A percentile compares a stretch with the other conserved stretches of the same genome.
Conservation (phyloP, 441 rosid species). For the Hura crepitans region DNA sequence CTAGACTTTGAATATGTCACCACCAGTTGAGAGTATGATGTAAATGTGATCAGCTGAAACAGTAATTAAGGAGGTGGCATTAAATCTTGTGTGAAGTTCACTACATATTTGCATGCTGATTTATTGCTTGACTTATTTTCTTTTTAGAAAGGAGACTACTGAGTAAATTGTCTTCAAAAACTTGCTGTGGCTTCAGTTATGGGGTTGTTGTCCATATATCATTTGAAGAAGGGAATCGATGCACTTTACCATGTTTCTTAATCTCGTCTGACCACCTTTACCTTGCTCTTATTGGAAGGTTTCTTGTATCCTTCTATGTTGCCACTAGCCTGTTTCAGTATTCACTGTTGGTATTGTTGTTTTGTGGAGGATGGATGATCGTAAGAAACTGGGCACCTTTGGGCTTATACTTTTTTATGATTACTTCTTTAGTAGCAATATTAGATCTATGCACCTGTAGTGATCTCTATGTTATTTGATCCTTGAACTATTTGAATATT, state of each 20-base stretch:
- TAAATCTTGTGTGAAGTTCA: neutral
- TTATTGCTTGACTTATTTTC: neutral
- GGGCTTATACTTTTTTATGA: too few species aligned
- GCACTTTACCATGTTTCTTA: neutral
- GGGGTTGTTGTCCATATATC: neutral
- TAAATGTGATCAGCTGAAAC: conserved; percentile 1
- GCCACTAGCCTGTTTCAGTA: neutral
- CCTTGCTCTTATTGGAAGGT: neutral
- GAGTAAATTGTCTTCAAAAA: neutral
- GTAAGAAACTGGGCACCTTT: neutral
- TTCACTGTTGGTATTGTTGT: neutral
- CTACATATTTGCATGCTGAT: neutral
- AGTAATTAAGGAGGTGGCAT: neutral
- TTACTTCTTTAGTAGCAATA: neutral
- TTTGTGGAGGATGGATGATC: neutral
- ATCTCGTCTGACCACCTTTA: neutral
- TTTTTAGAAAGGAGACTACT: neutral
- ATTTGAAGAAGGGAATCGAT: neutral
- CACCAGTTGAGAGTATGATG: neutral
- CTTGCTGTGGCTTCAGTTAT: neutral
- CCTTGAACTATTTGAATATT: neutral
- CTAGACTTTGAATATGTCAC: conserved; percentile 4
- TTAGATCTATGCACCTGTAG: neutral
- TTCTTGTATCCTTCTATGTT: neutral
- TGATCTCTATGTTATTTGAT: neutral